Conservation (phyloP, 805 yeast genomes). For the Monosporozyma aquatica region DNA sequence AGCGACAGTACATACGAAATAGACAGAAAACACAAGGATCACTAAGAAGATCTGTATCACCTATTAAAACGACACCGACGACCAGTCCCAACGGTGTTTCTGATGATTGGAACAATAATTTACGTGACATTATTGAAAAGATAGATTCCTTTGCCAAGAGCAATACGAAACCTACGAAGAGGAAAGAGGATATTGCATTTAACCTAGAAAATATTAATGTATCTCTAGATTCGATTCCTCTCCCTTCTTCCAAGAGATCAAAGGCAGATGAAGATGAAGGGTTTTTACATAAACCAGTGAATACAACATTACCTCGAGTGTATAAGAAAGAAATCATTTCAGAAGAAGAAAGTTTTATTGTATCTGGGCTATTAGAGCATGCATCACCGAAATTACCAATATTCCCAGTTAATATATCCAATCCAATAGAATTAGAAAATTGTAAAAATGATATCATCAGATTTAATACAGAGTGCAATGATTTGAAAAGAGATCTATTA, state of each 20-base stretch:
- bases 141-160: slow-evolving; percentile 6
- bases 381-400: slow-evolving; percentile 17
- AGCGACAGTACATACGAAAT: slow-evolving; percentile 20
- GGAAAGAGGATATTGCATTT: slow-evolving; percentile 7
- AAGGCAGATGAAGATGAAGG: slow-evolving; percentile 7
- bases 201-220: slow-evolving; percentile 22
- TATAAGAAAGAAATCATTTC: slow-evolving; percentile 18
- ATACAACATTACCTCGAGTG: slow-evolving; percentile 20
- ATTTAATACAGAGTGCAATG: slow-evolving; percentile 14
- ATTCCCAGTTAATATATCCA: slow-evolving; percentile 12
- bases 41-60: slow-evolving; percentile 19
- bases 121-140: slow-evolving; percentile 14
- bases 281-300: slow-evolving; percentile 23
- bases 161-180: neutral
- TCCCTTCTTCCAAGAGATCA: slow-evolving; percentile 1
- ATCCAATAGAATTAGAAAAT: slow-evolving; percentile 13
- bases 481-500: slow-evolving; percentile 14
- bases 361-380: slow-evolving; percentile 7
- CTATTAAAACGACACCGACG: slow-evolving; percentile 18
- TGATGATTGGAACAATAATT: slow-evolving; percentile 13
- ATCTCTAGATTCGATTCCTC: slow-evolving; percentile 16
- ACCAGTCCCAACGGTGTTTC: slow-evolving; percentile 3
- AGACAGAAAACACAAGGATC: slow-evolving; percentile 14
- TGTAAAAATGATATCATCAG: slow-evolving; percentile 8
- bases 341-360: slow-evolving; percentile 11